Percentiles rank a stretch among this genome's conserved stretches.
Evolutionary conservation across 1,139 yeast genomes (phyloP).

Genomic region (Hyphopichia pseudoburtonii): DNA sequence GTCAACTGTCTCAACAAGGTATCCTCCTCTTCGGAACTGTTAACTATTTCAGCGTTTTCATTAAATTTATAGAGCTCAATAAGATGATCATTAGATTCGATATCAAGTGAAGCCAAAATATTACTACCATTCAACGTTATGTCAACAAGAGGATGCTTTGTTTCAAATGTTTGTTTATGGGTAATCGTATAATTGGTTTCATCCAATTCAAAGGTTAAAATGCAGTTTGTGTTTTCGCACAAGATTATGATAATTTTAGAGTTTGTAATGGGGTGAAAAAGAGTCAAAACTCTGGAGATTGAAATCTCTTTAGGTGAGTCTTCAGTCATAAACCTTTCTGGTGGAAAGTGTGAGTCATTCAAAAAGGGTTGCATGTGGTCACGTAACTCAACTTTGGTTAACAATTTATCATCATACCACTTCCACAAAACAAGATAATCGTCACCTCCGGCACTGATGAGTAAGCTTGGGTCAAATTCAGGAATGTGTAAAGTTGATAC

Average conservation of each 20-base stretch:
- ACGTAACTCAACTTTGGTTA: slow-evolving; percentile 51
- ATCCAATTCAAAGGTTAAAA: slow-evolving; percentile 42
- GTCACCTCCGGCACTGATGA: slow-evolving; percentile 93
- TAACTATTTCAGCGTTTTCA: slow-evolving; percentile 11
- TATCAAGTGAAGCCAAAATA: slow-evolving; percentile 50
- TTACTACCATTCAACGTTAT: slow-evolving; percentile 17
- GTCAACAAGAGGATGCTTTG: slow-evolving; percentile 27
- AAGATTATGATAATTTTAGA: slow-evolving; percentile 42
- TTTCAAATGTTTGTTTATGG: slow-evolving; percentile 27
- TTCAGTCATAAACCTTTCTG: slow-evolving; percentile 63
- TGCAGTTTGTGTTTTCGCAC: slow-evolving; percentile 56
- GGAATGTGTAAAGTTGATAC: slow-evolving; percentile 64
- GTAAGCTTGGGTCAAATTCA: slow-evolving; percentile 39
- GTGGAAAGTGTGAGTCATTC: slow-evolving; percentile 61
- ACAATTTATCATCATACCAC: slow-evolving; percentile 54
- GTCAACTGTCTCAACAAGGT: slow-evolving; percentile 16
- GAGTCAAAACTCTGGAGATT: slow-evolving; percentile 46
- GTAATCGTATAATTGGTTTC: slow-evolving; percentile 13
- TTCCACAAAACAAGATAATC: slow-evolving; percentile 74
- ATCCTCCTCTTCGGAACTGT: slow-evolving; percentile 5
- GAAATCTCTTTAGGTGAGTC: slow-evolving; percentile 52
- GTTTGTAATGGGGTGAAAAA: slow-evolving; percentile 13
- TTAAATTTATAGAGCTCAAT: slow-evolving; percentile 24
- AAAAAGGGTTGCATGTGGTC: slow-evolving; percentile 49
- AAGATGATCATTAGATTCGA: slow-evolving; percentile 30